Base-by-base conservation (phyloP, 78 protist genomes). In the Monocercomonoides exilis region DNA sequence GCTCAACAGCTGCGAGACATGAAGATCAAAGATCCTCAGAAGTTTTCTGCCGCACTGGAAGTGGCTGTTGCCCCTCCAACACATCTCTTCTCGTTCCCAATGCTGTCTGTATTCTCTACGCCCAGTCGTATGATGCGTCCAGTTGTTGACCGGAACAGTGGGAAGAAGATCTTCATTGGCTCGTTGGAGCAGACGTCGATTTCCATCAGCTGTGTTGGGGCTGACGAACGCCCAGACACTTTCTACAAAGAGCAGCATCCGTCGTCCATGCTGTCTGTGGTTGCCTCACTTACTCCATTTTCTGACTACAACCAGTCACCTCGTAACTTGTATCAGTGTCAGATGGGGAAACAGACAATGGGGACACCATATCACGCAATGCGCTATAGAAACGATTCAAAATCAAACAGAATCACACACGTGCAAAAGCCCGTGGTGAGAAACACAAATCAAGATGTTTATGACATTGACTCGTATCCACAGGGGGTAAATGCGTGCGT, bases 261-360 rank as follows among this genome's bases (percentile, higher is more conserved):
- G 41, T 82, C 92, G 38, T 35, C 85, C 70, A 91, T 98, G 88
- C 91, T 98, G 84, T 81, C 92, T 2, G 77, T 95, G 3, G 85
- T 96, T 70, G 99, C 99, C 42, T 80, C 86, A 80, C 44, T 96
- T 44, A 98, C 99, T 0, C 99, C 99, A 2, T 98, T 95, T 86
- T 94, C 96, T 5, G 99, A 97, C 80, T 89, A 89, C 90, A 97
- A 97, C 87, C 97, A 97, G 90, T 87, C 94, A 0, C 99, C 99
- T 79, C 90, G 99, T 4, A 97, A 97, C 93, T 94, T 98, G 97
- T 97, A 96, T 92, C 99, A 98, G 92, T 95, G 97, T 87, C 95
- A 93, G 91, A 91, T 91, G 93, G 91, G 87, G 4, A 96, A 96
- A 89, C 99, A 97, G 87, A 94, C 99, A 36, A 95, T 97, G 99